Evolutionary conservation across 2,329 filamentous ascomycete species (phyloP).

Genomic region (Beauveria sp.): DNA sequence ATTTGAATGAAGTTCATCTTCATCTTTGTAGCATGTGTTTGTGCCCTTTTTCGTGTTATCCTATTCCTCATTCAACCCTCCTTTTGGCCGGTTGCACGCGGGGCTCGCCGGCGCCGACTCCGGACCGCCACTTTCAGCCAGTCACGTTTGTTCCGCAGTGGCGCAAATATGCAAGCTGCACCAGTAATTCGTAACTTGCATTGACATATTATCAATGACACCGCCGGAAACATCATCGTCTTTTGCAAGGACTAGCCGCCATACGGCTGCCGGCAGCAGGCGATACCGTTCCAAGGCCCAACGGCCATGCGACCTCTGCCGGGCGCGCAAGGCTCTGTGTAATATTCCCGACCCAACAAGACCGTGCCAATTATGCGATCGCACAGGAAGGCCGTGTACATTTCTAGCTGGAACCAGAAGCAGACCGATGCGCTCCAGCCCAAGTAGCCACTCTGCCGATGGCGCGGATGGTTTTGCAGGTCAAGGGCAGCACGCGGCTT

Average conservation of each 20-base stretch:
- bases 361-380: slow-evolving; percentile 19
- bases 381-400: slow-evolving; percentile 18
- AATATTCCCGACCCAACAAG: slow-evolving; percentile 20
- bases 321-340: slow-evolving; percentile 19
- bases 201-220: not conserved
- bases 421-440: not conserved
- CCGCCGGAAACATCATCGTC: not conserved
- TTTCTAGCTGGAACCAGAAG: slow-evolving; percentile 13
- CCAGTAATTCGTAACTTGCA: not conserved
- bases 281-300: slow-evolving; percentile 18
- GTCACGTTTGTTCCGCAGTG: not conserved
- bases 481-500: not conserved
- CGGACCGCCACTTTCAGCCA: slow-evolving; percentile 3
- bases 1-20: too few relatives aligned
- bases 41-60: too few relatives aligned
- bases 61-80: too few relatives aligned
- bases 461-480: not conserved
- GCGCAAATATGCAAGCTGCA: not conserved
- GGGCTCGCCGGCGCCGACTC: not conserved
- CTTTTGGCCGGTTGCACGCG: not conserved
- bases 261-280: slow-evolving; percentile 3
- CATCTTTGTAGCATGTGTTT: too few relatives aligned
- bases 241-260: not conserved
- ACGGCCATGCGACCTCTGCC: slow-evolving; percentile 18
- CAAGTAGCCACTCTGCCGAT: not conserved